These are phyloP conservation scores for Mycena epipterygia DNA, from an alignment of 768 basidiomycete genomes.

Conservation along the genomic window DNA sequence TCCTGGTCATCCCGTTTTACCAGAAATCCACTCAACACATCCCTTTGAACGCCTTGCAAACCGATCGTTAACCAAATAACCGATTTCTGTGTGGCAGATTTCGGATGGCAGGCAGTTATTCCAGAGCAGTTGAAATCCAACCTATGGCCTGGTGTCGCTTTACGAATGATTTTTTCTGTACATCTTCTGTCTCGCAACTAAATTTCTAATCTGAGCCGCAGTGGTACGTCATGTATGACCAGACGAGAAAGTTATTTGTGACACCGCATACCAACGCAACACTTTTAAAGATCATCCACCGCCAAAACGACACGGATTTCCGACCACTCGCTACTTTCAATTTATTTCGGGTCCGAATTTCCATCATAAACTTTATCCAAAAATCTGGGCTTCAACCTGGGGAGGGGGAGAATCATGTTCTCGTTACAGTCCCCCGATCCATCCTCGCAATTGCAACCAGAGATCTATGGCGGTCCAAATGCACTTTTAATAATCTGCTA, in stretches of 20 bases:
- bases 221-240: neutral
- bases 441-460: too few relatives aligned
- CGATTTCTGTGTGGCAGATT: neutral
- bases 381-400: too few relatives aligned
- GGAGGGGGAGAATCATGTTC: too few relatives aligned
- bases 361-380: too few relatives aligned
- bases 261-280: neutral
- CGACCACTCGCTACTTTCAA: too few relatives aligned
- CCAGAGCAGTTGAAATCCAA: constrained; percentile 7
- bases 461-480: too few relatives aligned
- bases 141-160: constrained; percentile 11
- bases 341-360: too few relatives aligned
- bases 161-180: neutral
- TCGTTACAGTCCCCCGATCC: too few relatives aligned
- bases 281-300: too few relatives aligned
- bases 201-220: neutral
- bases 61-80: neutral
- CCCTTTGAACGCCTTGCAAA: neutral
- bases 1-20: neutral
- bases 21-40: neutral
- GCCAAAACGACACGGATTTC: too few relatives aligned
- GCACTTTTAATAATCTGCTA: too few relatives aligned
- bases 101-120: neutral
- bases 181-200: too few relatives aligned
- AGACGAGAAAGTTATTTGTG: neutral